These are phyloP conservation scores for Cytospora schulzeri DNA, from an alignment of 2,329 filamentous ascomycete genomes.

Conservation along the genomic window DNA sequence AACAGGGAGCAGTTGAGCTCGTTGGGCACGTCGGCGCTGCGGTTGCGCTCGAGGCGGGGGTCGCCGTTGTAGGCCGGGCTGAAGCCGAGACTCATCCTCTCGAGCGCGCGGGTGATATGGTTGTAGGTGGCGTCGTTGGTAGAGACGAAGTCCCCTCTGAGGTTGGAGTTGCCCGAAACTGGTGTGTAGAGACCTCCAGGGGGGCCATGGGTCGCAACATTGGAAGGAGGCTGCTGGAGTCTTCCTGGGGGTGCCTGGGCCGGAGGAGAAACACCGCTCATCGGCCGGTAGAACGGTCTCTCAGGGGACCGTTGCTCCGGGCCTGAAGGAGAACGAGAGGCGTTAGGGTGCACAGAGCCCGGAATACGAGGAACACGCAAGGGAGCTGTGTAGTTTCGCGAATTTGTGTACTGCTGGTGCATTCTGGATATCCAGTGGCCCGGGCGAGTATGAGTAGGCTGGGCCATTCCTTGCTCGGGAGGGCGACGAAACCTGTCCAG, in stretches of 20 bases:
- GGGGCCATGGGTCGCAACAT: background rate
- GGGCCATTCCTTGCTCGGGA: background rate
- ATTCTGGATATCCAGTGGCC: background rate
- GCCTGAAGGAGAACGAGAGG: background rate
- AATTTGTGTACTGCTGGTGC: background rate
- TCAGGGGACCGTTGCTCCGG: background rate
- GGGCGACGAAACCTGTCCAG: background rate
- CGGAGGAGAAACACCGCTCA: background rate
- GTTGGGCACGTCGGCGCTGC: slow-evolving; percentile 43
- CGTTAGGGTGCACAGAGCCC: background rate
- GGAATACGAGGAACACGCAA: background rate
- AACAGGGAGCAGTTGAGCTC: slow-evolving; percentile 54
- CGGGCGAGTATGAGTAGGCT: background rate
- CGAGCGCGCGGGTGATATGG: background rate
- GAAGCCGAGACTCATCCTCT: slow-evolving; percentile 32
- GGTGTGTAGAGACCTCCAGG: background rate
- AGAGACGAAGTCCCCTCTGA: background rate
- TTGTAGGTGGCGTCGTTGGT: background rate
- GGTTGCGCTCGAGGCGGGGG: slow-evolving; percentile 40
- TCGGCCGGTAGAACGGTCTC: background rate
- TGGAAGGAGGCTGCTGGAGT: background rate
- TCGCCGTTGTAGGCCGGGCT: slow-evolving; percentile 45
- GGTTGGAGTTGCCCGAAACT: background rate
- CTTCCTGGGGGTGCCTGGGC: background rate
- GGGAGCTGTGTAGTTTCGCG: background rate